These are phyloP conservation scores for Lentinula guzmanii DNA, from an alignment of 768 basidiomycete genomes.

Conservation along the genomic window DNA sequence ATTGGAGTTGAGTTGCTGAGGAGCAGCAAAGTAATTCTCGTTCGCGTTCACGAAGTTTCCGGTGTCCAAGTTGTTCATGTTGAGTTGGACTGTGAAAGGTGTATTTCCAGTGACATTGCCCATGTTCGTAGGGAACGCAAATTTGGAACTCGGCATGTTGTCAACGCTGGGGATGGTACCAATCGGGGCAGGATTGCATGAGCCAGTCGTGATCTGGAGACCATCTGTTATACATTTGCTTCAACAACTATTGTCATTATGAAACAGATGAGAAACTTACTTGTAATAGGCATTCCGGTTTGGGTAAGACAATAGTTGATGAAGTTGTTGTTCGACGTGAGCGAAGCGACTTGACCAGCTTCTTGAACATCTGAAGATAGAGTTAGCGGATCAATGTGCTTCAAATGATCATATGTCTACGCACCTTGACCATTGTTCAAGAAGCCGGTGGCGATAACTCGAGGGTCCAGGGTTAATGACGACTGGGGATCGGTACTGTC, in stretches of 20 bases:
- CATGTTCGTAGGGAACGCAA: slow-evolving; percentile 40
- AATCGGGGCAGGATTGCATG: slow-evolving; percentile 53
- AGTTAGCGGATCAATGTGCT: not conserved
- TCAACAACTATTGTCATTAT: not conserved
- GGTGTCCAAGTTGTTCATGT: slow-evolving; percentile 35
- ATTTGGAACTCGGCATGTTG: slow-evolving; percentile 52
- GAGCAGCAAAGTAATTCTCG: slow-evolving; percentile 43
- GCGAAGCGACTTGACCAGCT: slow-evolving; percentile 48
- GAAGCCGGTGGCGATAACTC: slow-evolving; percentile 49
- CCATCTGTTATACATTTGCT: slow-evolving; percentile 20
- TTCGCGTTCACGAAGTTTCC: slow-evolving; percentile 48
- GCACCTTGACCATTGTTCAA: slow-evolving; percentile 45
- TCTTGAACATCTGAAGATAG: not conserved
- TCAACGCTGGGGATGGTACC: slow-evolving; percentile 47
- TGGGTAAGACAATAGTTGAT: slow-evolving; percentile 59
- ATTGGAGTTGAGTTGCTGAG: slow-evolving; percentile 42
- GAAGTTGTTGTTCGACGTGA: slow-evolving; percentile 65
- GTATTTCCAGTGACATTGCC: slow-evolving; percentile 34
- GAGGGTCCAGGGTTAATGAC: slow-evolving; percentile 3
- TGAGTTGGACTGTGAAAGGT: slow-evolving; percentile 48
- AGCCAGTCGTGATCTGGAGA: slow-evolving; percentile 30
- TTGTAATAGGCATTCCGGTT: slow-evolving; percentile 46
- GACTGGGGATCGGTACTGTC: slow-evolving; percentile 1
- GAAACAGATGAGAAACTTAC: not conserved
- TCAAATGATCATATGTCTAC: slow-evolving; percentile 9